Evolutionary conservation across 2,329 filamentous ascomycete species (phyloP).

Genomic region (Fusarium heterosporum): DNA sequence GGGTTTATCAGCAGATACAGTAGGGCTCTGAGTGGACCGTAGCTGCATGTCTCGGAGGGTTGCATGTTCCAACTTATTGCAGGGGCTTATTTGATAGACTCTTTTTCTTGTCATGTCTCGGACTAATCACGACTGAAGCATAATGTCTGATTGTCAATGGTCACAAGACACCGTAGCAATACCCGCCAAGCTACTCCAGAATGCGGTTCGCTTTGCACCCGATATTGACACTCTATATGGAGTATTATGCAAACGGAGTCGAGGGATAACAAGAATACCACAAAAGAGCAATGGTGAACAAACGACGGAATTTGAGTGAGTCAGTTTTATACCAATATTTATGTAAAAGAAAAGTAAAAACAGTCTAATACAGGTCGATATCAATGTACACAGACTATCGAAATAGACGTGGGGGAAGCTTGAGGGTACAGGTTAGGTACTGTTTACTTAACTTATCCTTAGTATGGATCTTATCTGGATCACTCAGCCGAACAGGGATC

Average conservation of each 20-base stretch:
- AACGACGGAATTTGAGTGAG: background rate
- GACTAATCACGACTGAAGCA: background rate
- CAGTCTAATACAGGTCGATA: background rate
- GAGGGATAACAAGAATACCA: no score
- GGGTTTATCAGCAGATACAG: background rate
- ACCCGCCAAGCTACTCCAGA: background rate
- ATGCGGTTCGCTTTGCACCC: background rate
- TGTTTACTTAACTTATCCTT: no score
- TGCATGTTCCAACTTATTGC: background rate
- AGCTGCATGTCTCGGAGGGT: background rate
- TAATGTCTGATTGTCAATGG: background rate
- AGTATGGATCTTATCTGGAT: constrained; percentile 14
- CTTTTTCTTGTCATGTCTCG: background rate
- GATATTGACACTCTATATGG: no score
- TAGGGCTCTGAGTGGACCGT: background rate
- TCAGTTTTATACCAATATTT: background rate
- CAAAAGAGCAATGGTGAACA: no score
- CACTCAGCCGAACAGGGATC: constrained; percentile 38
- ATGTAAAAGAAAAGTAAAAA: background rate
- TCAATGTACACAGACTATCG: no score
- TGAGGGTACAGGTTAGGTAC: background rate
- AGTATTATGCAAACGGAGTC: no score
- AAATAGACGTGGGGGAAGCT: constrained; percentile 19
- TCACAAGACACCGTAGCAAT: background rate
- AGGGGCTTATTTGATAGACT: background rate